Evolutionary conservation across 164 flowering plant genomes (phyloP).

Genomic region (Dillenia suffruticosa): DNA sequence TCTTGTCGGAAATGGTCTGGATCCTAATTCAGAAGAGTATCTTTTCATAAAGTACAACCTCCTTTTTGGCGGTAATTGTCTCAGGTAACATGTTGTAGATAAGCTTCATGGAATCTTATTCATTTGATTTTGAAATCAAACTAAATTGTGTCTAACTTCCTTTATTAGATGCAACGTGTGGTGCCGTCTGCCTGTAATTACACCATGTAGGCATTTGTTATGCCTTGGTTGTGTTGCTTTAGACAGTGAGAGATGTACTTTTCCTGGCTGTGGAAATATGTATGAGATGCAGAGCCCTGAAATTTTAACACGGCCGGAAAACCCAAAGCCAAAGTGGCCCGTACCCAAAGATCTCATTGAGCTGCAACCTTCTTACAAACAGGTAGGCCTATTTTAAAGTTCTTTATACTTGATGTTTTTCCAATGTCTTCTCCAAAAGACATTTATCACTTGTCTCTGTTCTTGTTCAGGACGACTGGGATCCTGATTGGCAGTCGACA

Average conservation of each 20-base stretch:
- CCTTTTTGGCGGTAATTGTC: slow-evolving; percentile 69
- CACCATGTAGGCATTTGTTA: slow-evolving; percentile 94
- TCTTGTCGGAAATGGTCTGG: slow-evolving; percentile 66
- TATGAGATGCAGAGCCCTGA: slow-evolving; percentile 98
- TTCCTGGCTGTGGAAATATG: slow-evolving; percentile 72
- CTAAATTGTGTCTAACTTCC: slow-evolving; percentile 1
- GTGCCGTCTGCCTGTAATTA: slow-evolving; percentile 92
- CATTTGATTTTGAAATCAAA: background rate
- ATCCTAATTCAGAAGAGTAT: slow-evolving; percentile 67
- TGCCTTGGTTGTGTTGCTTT: slow-evolving; percentile 91
- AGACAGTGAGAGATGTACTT: slow-evolving; percentile 73
- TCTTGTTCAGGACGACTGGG: slow-evolving; percentile 78
- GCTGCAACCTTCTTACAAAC: slow-evolving; percentile 96
- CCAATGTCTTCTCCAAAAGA: background rate
- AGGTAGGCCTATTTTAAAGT: slow-evolving; percentile 33
- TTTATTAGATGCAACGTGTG: slow-evolving; percentile 73
- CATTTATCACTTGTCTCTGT: background rate
- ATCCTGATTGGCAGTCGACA: slow-evolving; percentile 99
- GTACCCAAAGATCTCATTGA: slow-evolving; percentile 99
- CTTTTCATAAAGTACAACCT: slow-evolving; percentile 54
- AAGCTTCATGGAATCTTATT: slow-evolving; percentile 1
- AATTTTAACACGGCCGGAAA: slow-evolving; percentile 80
- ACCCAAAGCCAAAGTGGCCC: slow-evolving; percentile 98
- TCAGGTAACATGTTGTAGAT: slow-evolving; percentile 47
- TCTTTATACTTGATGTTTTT: background rate